Base-by-base conservation (phyloP, 2,329 filamentous ascomycete species). In the Phialophora expanda region DNA sequence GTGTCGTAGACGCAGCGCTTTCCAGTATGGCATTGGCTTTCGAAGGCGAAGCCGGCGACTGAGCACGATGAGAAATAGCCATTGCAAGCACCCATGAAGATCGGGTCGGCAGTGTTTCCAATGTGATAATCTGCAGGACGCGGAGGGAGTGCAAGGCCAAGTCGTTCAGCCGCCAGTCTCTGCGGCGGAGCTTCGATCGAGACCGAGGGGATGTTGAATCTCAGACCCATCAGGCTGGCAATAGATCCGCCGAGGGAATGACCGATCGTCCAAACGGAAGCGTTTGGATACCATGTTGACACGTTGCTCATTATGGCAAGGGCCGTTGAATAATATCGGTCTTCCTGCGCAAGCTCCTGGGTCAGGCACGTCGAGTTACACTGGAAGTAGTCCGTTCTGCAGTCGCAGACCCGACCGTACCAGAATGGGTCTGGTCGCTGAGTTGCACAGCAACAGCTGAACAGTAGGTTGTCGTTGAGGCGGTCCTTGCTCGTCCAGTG, bases 41-140 rank as follows among this genome's bases (percentile, higher is more conserved):
- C 70, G 34, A 71, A 70, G 6, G 67, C 67, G 63, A 64, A 71
- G 7, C 70, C 70, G 28, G 64, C 65, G 11, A 71, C 9, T 1
- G 64, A 64, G 46, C 70, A 72, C n/a, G 56, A 55, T 9, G 62
- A 61, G 56, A 65, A 62, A 34, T 61, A 68, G 3, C 68, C 68
- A 60, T 65, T 70, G 50, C 70, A 71, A 4, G 70, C 62, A 46
- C 70, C 70, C 69, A 70, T 70, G 65, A 54, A 71, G 2, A 71
- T 54, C 2, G 70, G 70, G 54, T 71, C 70, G 14, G 69, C 70
- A 2, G 68, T 70, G 53, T 71, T 70, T 41, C 70, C 70, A 38
- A 71, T 64, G 41, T 71, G 70, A 46, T 61, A 67, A 20, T 56
- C 59, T 11, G 61, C 50, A 4, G 64, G 41, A 5, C 62, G 26